Percentiles rank a stretch among this genome's conserved stretches.
phyloP scores from a whole-genome alignment of 2,329 filamentous ascomycete species.

The Neopestalotiopsis clavispora region DNA sequence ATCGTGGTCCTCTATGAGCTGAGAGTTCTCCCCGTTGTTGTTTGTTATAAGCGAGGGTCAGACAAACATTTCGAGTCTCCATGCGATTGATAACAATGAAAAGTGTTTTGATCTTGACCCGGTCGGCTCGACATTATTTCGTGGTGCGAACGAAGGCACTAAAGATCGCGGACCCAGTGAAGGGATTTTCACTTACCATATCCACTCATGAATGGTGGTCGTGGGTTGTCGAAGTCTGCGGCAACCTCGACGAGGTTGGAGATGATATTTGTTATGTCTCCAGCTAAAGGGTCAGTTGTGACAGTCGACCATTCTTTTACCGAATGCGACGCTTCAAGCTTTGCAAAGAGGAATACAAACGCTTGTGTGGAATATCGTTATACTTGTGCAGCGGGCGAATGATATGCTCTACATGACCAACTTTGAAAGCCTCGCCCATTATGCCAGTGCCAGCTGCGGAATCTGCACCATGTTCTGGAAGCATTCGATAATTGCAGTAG shows the following conservation, averaged over 20 bases:
- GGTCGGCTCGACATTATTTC: no score
- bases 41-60: no score
- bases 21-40: no score
- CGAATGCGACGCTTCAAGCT: background rate
- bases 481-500: background rate
- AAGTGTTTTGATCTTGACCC: no score
- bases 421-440: background rate
- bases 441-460: background rate
- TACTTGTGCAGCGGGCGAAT: background rate
- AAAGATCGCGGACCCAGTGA: background rate
- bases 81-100: no score
- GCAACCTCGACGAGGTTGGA: background rate
- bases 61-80: no score
- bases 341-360: background rate
- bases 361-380: background rate
- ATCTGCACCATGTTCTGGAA: background rate
- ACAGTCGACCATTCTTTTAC: background rate
- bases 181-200: background rate
- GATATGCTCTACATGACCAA: background rate
- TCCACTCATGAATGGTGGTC: background rate
- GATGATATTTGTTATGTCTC: background rate
- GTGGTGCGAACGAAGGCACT: no score
- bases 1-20: no score
- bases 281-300: background rate
- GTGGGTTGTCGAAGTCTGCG: background rate